Evolutionary conservation across 2,329 filamentous ascomycete genomes (phyloP).

Genomic region (Phymatotrichopsis omnivora): DNA sequence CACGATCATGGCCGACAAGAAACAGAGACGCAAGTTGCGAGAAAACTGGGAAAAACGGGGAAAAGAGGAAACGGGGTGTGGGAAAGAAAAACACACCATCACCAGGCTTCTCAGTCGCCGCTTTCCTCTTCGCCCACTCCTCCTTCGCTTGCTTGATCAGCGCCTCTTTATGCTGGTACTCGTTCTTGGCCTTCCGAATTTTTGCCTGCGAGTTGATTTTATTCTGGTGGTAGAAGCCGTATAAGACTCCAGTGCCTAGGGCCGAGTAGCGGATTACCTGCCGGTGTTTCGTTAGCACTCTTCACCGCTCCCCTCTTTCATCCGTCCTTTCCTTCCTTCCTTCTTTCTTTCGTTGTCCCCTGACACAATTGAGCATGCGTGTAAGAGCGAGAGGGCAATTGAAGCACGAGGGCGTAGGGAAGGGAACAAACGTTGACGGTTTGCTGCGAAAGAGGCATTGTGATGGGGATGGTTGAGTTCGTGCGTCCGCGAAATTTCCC

Average conservation of each 20-base stretch:
- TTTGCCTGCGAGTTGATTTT: conserved; percentile 63
- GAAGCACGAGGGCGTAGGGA: conserved; percentile 7
- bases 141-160: conserved; percentile 90
- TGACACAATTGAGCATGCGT: too few species aligned
- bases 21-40: too few species aligned
- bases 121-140: conserved; percentile 72
- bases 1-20: too few species aligned
- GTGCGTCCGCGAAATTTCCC: too few species aligned
- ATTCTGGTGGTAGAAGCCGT: conserved; percentile 90
- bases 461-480: too few species aligned
- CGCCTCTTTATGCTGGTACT: conserved; percentile 82
- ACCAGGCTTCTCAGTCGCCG: conserved; percentile 38
- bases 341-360: too few species aligned
- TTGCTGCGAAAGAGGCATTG: too few species aligned
- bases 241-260: conserved; percentile 82
- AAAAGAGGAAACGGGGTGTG: conserved; percentile 7
- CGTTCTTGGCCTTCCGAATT: conserved; percentile 59
- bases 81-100: conserved; percentile 29
- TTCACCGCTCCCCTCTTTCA: too few species aligned
- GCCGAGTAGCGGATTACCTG: conserved; percentile 97
- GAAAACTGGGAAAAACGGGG: too few species aligned
- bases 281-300: not conserved
- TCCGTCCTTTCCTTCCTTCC: too few species aligned
- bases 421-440: conserved; percentile 50
- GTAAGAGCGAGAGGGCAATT: not conserved